These are phyloP conservation scores for Rusavskia elegans DNA, from an alignment of 495 filamentous ascomycete species.

Conservation along the genomic window DNA sequence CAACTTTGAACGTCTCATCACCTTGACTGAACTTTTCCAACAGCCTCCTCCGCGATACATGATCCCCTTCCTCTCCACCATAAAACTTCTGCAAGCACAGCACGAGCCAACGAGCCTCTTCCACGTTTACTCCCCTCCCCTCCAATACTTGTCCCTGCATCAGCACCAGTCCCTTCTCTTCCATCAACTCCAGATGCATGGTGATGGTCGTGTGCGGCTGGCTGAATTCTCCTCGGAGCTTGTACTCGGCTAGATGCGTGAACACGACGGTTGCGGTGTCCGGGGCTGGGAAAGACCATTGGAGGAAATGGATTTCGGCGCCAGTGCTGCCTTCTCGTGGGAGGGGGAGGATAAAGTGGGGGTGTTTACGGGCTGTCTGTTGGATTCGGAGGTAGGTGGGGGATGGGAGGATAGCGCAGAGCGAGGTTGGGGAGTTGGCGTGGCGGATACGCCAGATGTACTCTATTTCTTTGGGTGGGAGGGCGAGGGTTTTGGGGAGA, in stretches of 20 bases:
- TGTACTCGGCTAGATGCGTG: constrained; percentile 82
- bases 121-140: constrained; percentile 56
- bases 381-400: constrained; percentile 54
- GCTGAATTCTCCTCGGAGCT: constrained; percentile 75
- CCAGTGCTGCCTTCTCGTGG: constrained; percentile 44
- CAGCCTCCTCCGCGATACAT: constrained; percentile 38
- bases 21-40: constrained; percentile 70
- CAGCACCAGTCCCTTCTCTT: constrained; percentile 59
- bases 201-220: constrained; percentile 86
- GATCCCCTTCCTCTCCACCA: constrained; percentile 39
- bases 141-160: constrained; percentile 68
- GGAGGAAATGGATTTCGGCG: constrained; percentile 70
- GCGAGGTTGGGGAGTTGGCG: constrained; percentile 45
- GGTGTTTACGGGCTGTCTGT: constrained; percentile 49
- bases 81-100: constrained; percentile 95
- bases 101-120: constrained; percentile 77
- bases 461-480: constrained; percentile 71
- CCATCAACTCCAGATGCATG: constrained; percentile 66
- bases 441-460: constrained; percentile 86
- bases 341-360: constrained; percentile 82
- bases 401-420: constrained; percentile 67
- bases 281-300: constrained; percentile 55
- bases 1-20: constrained; percentile 62
- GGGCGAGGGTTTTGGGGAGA: constrained; percentile 51
- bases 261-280: constrained; percentile 73